phyloP scores from a whole-genome alignment of 495 filamentous ascomycete genomes.

The Tuber aestivum region DNA sequence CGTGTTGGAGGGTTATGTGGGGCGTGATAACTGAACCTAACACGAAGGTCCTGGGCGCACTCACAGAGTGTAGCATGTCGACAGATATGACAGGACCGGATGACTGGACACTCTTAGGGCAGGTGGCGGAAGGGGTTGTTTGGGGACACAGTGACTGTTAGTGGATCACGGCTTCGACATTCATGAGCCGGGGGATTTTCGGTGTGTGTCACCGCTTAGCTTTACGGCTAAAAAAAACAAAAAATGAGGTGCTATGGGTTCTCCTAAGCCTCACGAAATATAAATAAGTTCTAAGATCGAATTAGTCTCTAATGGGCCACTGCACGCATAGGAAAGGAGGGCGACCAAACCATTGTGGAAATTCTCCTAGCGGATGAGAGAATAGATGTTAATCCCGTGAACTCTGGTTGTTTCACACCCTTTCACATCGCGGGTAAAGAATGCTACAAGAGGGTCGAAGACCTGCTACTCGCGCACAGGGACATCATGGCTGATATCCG shows the following conservation, averaged over 20 bases:
- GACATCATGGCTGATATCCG: not conserved
- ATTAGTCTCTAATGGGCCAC: not conserved
- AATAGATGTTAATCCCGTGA: not conserved
- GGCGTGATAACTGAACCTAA: no score
- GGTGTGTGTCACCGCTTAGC: not conserved
- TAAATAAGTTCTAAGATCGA: not conserved
- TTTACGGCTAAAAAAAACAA: not conserved
- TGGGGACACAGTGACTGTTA: not conserved
- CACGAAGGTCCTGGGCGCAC: no score
- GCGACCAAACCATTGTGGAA: not conserved
- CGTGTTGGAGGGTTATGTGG: no score
- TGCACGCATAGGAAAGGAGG: not conserved
- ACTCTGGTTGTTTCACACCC: not conserved
- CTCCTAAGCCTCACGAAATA: not conserved
- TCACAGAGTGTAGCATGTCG: not conserved
- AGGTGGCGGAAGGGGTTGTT: not conserved
- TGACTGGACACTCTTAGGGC: not conserved
- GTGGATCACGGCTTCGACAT: constrained; percentile 2
- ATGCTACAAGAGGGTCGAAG: not conserved
- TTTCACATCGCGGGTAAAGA: not conserved
- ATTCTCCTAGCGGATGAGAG: not conserved
- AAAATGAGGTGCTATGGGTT: not conserved
- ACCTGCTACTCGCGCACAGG: not conserved
- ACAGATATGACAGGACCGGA: not conserved
- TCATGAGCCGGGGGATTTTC: not conserved